phyloP scores from a whole-genome alignment of 1,139 yeast species.

The Blastobotrys petasosporus region DNA sequence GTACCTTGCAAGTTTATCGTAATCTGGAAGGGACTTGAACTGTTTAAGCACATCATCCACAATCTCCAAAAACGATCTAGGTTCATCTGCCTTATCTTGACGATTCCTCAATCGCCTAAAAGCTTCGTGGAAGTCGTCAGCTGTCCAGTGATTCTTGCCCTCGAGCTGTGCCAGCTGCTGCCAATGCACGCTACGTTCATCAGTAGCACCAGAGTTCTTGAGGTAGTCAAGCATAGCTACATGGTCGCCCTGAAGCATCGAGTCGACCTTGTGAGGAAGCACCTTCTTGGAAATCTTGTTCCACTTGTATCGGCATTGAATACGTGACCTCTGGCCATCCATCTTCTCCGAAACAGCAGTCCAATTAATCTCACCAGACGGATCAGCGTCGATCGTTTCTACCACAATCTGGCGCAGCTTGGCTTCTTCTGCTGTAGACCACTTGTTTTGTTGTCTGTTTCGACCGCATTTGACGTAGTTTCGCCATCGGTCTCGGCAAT shows the following conservation, averaged over 20 bases:
- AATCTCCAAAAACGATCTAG: constrained; percentile 37
- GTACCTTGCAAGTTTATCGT: background rate
- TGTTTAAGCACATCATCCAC: constrained; percentile 19
- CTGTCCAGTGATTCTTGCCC: constrained; percentile 42
- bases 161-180: constrained; percentile 45
- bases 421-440: constrained; percentile 72
- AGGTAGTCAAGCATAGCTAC: constrained; percentile 50
- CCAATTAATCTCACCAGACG: constrained; percentile 61
- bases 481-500: constrained; percentile 93
- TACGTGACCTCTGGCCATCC: constrained; percentile 83
- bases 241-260: constrained; percentile 44
- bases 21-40: constrained; percentile 10
- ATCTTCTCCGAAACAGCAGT: constrained; percentile 80
- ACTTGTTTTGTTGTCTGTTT: constrained; percentile 64
- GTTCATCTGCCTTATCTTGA: constrained; percentile 18
- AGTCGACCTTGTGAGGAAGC: constrained; percentile 30
- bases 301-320: constrained; percentile 95
- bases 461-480: constrained; percentile 88
- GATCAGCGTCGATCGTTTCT: constrained; percentile 30
- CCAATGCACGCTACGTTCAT: constrained; percentile 60
- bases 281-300: constrained; percentile 56
- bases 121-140: constrained; percentile 41
- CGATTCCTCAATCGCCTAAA: constrained; percentile 42
- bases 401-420: constrained; percentile 52
- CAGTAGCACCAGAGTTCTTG: constrained; percentile 44